Percentiles rank a stretch among this genome's conserved stretches.
These are phyloP conservation scores for Fusarium pseudocircinatum DNA, from an alignment of 2,329 filamentous ascomycete species.

Conservation along the genomic window DNA sequence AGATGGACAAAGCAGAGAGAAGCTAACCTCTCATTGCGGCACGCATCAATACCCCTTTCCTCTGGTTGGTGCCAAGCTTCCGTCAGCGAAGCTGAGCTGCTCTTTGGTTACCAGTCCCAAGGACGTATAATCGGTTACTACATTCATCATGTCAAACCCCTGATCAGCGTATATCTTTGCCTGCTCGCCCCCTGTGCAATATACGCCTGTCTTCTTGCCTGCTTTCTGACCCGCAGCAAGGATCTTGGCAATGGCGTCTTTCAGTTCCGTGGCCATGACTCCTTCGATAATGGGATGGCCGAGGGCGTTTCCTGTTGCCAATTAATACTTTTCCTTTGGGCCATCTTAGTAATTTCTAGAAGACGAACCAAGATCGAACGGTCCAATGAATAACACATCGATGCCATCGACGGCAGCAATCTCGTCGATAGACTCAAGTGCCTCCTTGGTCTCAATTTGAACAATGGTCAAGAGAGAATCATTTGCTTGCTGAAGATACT, in stretches of 20 bases:
- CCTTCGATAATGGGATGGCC: constrained; percentile 70
- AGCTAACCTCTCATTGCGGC: constrained; percentile 11
- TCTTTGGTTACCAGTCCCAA: constrained; percentile 56
- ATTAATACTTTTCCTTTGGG: constrained; percentile 3
- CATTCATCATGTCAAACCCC: constrained; percentile 71
- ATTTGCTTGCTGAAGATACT: constrained; percentile 62
- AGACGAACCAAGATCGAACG: constrained; percentile 67
- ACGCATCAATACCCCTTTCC: constrained; percentile 53
- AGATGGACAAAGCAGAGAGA: constrained; percentile 71
- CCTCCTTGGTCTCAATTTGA: constrained; percentile 74
- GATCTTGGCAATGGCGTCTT: constrained; percentile 67
- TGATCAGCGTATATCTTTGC: constrained; percentile 63
- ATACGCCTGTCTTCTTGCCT: constrained; percentile 74
- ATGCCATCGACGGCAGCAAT: constrained; percentile 69
- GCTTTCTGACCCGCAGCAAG: constrained; percentile 66
- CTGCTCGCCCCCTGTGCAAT: constrained; percentile 65
- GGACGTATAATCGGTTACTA: constrained; percentile 65
- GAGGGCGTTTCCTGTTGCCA: constrained; percentile 62
- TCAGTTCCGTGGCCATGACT: constrained; percentile 66
- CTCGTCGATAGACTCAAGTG: constrained; percentile 67
- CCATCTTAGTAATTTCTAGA: too few species aligned
- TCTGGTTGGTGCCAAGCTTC: constrained; percentile 49
- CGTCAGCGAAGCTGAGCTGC: constrained; percentile 59
- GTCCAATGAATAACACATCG: constrained; percentile 72
- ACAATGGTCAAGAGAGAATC: constrained; percentile 69